A percentile compares a stretch with the other conserved stretches of the same genome.
phyloP scores from a whole-genome alignment of 257 asterid genomes.

The Mentha longifolia region DNA sequence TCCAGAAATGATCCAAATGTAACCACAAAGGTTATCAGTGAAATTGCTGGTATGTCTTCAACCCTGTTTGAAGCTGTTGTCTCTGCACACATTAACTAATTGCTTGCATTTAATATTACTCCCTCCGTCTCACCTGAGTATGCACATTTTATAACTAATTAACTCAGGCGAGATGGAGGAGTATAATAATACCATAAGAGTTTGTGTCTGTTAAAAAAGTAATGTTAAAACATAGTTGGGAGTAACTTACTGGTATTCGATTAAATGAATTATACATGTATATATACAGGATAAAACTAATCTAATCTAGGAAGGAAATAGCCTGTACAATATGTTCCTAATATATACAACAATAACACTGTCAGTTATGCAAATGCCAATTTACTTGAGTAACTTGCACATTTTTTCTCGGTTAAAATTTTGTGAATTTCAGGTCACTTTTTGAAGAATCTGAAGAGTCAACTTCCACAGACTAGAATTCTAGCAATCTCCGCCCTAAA shows the following conservation, averaged over 20 bases:
- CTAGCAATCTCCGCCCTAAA: slow-evolving; percentile 97
- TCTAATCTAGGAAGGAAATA: too few species aligned
- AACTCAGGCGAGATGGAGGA: too few species aligned
- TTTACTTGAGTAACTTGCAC: slow-evolving; percentile 9
- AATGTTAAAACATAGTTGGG: too few species aligned
- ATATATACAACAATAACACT: neutral
- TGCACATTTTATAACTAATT: too few species aligned
- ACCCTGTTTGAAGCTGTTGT: slow-evolving; percentile 23
- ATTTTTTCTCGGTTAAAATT: slow-evolving; percentile 25
- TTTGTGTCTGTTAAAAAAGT: too few species aligned
- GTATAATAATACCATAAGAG: neutral
- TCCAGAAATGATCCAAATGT: slow-evolving; percentile 75
- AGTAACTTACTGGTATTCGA: too few species aligned
- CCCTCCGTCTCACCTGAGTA: too few species aligned
- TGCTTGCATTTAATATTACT: neutral
- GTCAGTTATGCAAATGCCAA: slow-evolving; percentile 20
- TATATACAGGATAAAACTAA: too few species aligned
- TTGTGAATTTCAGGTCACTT: slow-evolving; percentile 77
- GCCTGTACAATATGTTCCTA: too few species aligned
- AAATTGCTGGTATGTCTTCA: slow-evolving; percentile 74
- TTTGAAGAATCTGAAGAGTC: slow-evolving; percentile 93
- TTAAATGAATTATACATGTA: too few species aligned
- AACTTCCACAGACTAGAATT: slow-evolving; percentile 97
- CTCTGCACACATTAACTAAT: slow-evolving; percentile 18
- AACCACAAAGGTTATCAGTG: slow-evolving; percentile 66